phyloP scores from a whole-genome alignment of 805 yeast species.

The Metschnikowia arizonensis region DNA sequence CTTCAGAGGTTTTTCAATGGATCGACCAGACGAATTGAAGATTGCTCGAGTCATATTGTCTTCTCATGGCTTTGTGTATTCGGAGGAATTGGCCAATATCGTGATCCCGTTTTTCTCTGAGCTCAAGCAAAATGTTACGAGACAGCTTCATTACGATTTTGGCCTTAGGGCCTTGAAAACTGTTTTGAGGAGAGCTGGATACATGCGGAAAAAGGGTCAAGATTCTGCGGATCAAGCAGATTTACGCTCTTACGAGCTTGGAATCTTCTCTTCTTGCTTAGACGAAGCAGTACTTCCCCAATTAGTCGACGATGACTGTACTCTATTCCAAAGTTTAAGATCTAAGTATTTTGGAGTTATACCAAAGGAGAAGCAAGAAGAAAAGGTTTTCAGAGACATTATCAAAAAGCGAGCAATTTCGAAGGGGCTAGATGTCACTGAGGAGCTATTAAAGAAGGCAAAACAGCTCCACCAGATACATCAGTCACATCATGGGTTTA shows the following conservation, averaged over 20 bases:
- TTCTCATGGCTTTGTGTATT: constrained; percentile 62
- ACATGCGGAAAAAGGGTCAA: constrained; percentile 27
- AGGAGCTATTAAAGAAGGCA: constrained; percentile 50
- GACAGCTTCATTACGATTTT: constrained; percentile 82
- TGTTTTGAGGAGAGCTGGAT: constrained; percentile 57
- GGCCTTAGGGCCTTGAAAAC: constrained; percentile 80
- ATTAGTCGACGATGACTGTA: constrained; percentile 50
- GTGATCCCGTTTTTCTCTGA: constrained; percentile 53
- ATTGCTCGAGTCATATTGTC: constrained; percentile 71
- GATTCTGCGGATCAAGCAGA: not conserved
- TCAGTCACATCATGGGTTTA: constrained; percentile 67
- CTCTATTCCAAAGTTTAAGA: constrained; percentile 23
- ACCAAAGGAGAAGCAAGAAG: constrained; percentile 19
- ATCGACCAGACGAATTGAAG: constrained; percentile 59
- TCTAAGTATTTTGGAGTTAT: constrained; percentile 17
- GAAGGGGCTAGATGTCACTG: constrained; percentile 31
- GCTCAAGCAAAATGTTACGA: constrained; percentile 40
- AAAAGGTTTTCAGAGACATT: constrained; percentile 3
- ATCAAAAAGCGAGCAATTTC: constrained; percentile 25
- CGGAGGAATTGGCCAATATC: constrained; percentile 41
- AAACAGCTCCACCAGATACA: constrained; percentile 61
- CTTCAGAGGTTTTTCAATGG: constrained; percentile 73
- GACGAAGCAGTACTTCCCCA: constrained; percentile 67
- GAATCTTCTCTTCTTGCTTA: constrained; percentile 37
- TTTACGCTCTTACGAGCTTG: constrained; percentile 6